Conservation (phyloP, 2,329 filamentous ascomycete genomes). For the Alternaria sp. region DNA sequence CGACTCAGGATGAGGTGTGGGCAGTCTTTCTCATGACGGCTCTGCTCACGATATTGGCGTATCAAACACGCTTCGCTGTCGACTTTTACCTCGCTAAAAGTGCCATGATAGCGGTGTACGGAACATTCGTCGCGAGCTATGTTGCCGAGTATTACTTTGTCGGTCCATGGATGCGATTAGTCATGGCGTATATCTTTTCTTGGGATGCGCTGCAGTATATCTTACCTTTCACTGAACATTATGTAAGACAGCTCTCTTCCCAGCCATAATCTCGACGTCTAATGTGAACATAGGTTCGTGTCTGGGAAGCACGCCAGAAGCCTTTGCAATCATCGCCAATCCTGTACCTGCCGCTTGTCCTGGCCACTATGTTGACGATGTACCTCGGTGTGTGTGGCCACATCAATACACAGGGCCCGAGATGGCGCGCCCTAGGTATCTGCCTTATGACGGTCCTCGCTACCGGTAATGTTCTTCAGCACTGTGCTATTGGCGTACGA, state of each 20-base stretch:
- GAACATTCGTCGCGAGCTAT: neutral
- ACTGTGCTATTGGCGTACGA: neutral
- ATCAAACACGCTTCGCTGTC: neutral
- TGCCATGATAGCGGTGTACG: neutral
- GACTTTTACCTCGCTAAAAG: neutral
- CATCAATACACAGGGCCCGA: neutral
- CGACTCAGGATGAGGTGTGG: neutral
- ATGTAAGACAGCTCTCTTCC: neutral
- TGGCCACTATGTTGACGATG: neutral
- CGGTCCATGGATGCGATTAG: neutral
- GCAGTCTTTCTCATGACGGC: neutral
- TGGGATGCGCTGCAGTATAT: neutral
- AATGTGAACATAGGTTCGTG: neutral
- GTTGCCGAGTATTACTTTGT: neutral
- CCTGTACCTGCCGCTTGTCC: neutral
- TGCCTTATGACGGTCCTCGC: neutral
- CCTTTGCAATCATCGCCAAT: neutral
- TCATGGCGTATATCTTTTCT: neutral
- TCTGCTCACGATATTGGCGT: neutral
- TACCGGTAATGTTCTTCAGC: neutral
- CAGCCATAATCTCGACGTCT: neutral
- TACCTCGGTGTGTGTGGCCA: neutral
- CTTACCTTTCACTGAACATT: neutral
- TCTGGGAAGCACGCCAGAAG: neutral
- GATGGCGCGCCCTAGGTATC: neutral